phyloP scores from a whole-genome alignment of 2,329 filamentous ascomycete genomes.

The Apiospora rasikravindrae region DNA sequence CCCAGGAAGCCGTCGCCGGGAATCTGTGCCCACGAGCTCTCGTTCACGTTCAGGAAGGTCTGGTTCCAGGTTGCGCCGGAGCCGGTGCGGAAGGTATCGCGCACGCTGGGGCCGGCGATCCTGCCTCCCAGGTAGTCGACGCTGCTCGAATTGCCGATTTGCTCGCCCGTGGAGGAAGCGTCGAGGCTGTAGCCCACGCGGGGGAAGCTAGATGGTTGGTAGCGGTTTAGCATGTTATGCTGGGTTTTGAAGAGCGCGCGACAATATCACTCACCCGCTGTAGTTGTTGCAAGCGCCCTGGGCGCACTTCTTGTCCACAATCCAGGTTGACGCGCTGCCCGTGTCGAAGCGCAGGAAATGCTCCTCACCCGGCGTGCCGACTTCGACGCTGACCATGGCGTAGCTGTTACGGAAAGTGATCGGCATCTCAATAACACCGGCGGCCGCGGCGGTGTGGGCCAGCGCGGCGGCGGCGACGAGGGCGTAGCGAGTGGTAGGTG shows the following conservation, averaged over 20 bases:
- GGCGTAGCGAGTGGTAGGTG: neutral
- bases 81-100: conserved; percentile 33
- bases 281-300: conserved; percentile 33
- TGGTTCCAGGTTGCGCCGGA: conserved; percentile 34
- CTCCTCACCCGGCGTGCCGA: conserved; percentile 37
- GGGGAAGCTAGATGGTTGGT: conserved; percentile 24
- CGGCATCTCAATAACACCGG: conserved; percentile 8
- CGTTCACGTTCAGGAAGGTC: conserved; percentile 38
- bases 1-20: conserved; percentile 44
- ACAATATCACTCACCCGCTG: conserved; percentile 27
- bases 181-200: conserved; percentile 36
- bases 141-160: conserved; percentile 28
- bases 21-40: conserved; percentile 36
- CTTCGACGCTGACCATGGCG: conserved; percentile 24
- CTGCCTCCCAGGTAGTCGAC: conserved; percentile 41
- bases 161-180: conserved; percentile 33
- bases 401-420: conserved; percentile 10
- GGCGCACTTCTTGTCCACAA: conserved; percentile 35
- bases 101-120: conserved; percentile 32
- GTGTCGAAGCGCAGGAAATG: conserved; percentile 42
- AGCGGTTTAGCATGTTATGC: neutral
- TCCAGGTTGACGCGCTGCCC: conserved; percentile 42
- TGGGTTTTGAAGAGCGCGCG: too few relatives aligned
- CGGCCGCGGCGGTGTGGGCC: conserved; percentile 7
- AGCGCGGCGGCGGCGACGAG: conserved; percentile 8